These are phyloP conservation scores for Penstemon davidsonii DNA, from an alignment of 257 asterid genomes.

Conservation along the genomic window DNA sequence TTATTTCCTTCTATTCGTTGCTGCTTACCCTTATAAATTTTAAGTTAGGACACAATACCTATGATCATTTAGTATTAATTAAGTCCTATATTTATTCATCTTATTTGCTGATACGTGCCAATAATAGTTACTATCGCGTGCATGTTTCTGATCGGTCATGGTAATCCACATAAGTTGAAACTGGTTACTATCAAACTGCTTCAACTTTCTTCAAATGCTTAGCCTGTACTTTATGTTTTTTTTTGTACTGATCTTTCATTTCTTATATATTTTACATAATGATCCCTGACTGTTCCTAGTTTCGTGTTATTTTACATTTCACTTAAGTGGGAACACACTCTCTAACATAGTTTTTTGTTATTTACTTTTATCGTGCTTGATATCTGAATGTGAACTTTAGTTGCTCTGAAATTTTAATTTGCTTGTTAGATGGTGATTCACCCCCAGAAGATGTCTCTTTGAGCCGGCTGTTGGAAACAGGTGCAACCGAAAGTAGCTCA, in stretches of 20 bases:
- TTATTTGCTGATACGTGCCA: neutral
- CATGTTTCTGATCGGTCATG: constrained; percentile 6
- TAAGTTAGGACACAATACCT: neutral
- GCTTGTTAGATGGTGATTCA: constrained; percentile 54
- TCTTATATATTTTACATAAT: too few species aligned
- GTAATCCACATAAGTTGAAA: neutral
- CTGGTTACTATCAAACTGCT: too few species aligned
- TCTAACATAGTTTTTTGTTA: neutral
- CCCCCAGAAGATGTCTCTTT: constrained; percentile 57
- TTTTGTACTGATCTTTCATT: too few species aligned
- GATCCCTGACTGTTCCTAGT: too few species aligned
- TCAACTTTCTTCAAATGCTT: too few species aligned
- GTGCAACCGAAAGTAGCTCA: constrained; percentile 77
- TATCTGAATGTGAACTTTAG: constrained; percentile 3
- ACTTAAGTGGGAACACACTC: neutral
- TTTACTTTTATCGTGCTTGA: neutral
- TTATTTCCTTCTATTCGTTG: constrained; percentile 16
- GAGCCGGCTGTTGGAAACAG: constrained; percentile 70
- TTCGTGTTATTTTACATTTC: too few species aligned
- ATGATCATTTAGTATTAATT: neutral
- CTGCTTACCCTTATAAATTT: neutral
- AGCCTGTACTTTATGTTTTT: too few species aligned
- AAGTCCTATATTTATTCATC: neutral
- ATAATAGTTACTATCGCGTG: neutral
- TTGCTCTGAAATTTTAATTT: constrained; percentile 20